These are phyloP conservation scores for Parmelia sp. DNA, from an alignment of 495 filamentous ascomycete genomes.

Conservation along the genomic window DNA sequence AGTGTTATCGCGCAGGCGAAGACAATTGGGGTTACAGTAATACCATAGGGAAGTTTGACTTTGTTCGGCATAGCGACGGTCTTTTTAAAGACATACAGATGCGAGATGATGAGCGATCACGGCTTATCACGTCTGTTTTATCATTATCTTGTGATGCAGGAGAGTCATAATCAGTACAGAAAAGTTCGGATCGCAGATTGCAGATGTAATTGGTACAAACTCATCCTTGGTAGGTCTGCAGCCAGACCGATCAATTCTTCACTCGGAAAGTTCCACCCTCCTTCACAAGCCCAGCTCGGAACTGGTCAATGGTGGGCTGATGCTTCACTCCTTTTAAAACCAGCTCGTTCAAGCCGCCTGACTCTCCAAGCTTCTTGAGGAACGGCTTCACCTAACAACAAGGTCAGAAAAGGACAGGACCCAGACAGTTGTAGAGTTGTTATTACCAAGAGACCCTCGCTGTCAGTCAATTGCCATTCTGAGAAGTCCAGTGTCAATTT, in stretches of 20 bases:
- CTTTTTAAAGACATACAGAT: not conserved
- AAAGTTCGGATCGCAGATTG: not conserved
- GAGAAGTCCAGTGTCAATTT: slow-evolving; percentile 22
- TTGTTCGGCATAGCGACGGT: slow-evolving; percentile 13
- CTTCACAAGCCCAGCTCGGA: slow-evolving; percentile 14
- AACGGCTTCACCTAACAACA: slow-evolving; percentile 21
- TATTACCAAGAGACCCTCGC: slow-evolving; percentile 21
- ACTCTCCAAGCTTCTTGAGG: slow-evolving; percentile 21
- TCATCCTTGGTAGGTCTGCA: not conserved
- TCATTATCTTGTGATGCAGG: not conserved
- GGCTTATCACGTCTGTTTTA: not conserved
- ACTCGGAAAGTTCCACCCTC: slow-evolving; percentile 21
- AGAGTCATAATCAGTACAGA: not conserved
- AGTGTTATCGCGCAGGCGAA: slow-evolving; percentile 81
- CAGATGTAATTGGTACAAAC: not conserved
- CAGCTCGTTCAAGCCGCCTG: slow-evolving; percentile 19
- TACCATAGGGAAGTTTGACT: slow-evolving; percentile 45
- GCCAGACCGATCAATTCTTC: not conserved
- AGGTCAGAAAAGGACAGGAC: not conserved
- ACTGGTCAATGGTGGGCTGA: slow-evolving; percentile 22
- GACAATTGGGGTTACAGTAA: slow-evolving; percentile 78
- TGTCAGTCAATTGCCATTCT: slow-evolving; percentile 22
- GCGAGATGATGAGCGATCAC: not conserved
- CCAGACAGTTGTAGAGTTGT: not conserved
- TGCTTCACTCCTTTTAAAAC: slow-evolving; percentile 21